These are phyloP conservation scores for Pseudonectria foliicola DNA, from an alignment of 2,329 filamentous ascomycete species.

Conservation along the genomic window DNA sequence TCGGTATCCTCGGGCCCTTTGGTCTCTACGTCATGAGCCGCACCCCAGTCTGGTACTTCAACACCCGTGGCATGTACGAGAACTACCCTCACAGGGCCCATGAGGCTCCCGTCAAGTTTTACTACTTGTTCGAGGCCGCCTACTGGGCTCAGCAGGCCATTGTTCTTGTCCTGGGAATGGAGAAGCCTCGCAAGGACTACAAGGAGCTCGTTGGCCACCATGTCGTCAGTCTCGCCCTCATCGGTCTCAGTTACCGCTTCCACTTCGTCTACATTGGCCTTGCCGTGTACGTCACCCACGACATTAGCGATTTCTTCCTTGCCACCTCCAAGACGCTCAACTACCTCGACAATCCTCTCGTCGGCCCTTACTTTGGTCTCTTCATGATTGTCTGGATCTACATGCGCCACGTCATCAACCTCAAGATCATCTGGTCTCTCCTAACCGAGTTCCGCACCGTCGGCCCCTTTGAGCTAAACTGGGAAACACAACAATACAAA, in stretches of 20 bases:
- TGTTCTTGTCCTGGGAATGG: constrained; percentile 76
- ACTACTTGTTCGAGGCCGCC: constrained; percentile 88
- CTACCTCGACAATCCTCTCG: constrained; percentile 74
- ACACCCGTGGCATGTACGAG: constrained; percentile 85
- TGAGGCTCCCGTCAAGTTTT: constrained; percentile 80
- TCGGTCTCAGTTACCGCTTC: constrained; percentile 84
- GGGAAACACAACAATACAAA: constrained; percentile 72
- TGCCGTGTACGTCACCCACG: constrained; percentile 89
- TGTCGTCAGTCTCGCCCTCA: constrained; percentile 78
- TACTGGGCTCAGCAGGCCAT: constrained; percentile 96
- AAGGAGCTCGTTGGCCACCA: constrained; percentile 90
- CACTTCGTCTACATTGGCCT: constrained; percentile 95
- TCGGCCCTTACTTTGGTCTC: constrained; percentile 74
- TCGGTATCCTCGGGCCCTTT: constrained; percentile 70
- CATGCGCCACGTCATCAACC: constrained; percentile 77
- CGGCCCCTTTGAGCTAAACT: constrained; percentile 69
- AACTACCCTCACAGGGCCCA: constrained; percentile 77
- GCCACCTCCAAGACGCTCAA: constrained; percentile 89
- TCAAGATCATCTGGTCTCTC: constrained; percentile 67
- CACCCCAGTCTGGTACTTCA: constrained; percentile 95
- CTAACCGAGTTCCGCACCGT: constrained; percentile 69
- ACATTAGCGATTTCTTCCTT: constrained; percentile 92
- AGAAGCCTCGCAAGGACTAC: constrained; percentile 93
- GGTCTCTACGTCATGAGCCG: constrained; percentile 86
- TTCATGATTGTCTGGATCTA: constrained; percentile 87